Conservation (phyloP, 2,329 filamentous ascomycete genomes). For the Iodosphaeria phyllophila region DNA sequence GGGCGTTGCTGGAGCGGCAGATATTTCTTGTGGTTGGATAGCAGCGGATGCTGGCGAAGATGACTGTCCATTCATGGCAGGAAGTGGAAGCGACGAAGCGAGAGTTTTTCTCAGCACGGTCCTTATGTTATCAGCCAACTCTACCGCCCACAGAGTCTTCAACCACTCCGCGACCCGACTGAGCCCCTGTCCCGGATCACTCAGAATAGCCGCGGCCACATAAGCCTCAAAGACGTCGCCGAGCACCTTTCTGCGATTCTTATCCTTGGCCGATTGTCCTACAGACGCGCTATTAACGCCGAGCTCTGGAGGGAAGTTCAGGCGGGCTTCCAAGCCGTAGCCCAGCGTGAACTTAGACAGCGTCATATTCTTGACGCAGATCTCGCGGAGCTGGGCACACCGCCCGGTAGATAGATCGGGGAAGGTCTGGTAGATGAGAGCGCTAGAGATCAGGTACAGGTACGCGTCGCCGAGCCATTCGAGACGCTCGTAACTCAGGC, state of each 20-base stretch:
- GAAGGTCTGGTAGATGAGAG: slow-evolving; percentile 59
- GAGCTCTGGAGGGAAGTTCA: slow-evolving; percentile 34
- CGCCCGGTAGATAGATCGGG: slow-evolving; percentile 44
- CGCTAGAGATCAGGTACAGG: slow-evolving; percentile 57
- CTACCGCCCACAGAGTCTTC: slow-evolving; percentile 52
- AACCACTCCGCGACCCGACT: slow-evolving; percentile 49
- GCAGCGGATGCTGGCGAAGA: slow-evolving; percentile 2
- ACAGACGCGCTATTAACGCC: slow-evolving; percentile 13
- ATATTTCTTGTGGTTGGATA: slow-evolving; percentile 1
- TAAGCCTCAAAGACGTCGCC: slow-evolving; percentile 89
- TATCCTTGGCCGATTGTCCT: slow-evolving; percentile 23
- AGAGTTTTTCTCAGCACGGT: too few species aligned
- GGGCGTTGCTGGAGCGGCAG: slow-evolving; percentile 3
- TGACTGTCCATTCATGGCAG: too few species aligned
- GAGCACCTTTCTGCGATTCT: slow-evolving; percentile 49
- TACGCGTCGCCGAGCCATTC: slow-evolving; percentile 86
- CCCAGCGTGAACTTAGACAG: slow-evolving; percentile 47
- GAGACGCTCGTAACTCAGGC: slow-evolving; percentile 55
- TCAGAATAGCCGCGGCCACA: slow-evolving; percentile 58
- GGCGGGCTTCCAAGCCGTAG: slow-evolving; percentile 52
- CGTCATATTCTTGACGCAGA: slow-evolving; percentile 64
- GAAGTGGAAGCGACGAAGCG: too few species aligned
- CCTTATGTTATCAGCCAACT: slow-evolving; percentile 34
- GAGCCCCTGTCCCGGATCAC: slow-evolving; percentile 44
- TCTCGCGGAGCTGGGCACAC: slow-evolving; percentile 59